Evolutionary conservation across 2,329 filamentous ascomycete species (phyloP), one percentile per base, ranked within the genome.

Genomic region (Penicillium sp.): DNA sequence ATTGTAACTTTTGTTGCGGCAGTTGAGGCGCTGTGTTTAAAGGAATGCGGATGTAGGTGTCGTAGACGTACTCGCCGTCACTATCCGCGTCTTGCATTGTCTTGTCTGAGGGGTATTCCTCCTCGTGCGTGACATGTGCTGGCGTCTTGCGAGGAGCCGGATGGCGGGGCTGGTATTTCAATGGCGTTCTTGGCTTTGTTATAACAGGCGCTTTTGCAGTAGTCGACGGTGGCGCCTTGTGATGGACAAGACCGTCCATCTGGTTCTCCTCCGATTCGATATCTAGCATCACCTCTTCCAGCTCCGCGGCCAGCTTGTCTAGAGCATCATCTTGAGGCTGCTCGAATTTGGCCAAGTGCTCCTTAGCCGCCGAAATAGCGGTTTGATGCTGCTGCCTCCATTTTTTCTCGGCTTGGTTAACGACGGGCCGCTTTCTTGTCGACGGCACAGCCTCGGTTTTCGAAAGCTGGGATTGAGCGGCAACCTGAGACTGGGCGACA

Each of bases 61-160:
- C 83, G 67, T 84, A 85, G 56, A 86, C 81, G 65, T 83, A 86
- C 46, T 82, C 81, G 21, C 66, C 71, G n/a, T 79, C 78, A 20
- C 74, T 74, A 20, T 77, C 74, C n/a, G 47, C 40, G 18, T 54
- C 50, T 5, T 50, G 47, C 26, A 33, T 21, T n/a, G 24, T 21
- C 45, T 38, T 30, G 9, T 77, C 74, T 21, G 76, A 73, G 11
- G 62, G 60, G 40, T 21, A 28, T 4, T 58, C 56, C 18, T 63
- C 58, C 33, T 62, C 59, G 11, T 38, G 30, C 18, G 21, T 18
- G 20, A 43, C 23, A 16, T 52, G n/a, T 16, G 43, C n/a, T 33
- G 28, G 43, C 18, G 55, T 24, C 43, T 33, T 48, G 57, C 57
- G 56, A 55, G 55, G 16, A 23, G 67, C 72, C 2, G 72, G 71